Conservation (phyloP, 1,284 basidiomycete genomes). For the Takashimella tepidaria region DNA sequence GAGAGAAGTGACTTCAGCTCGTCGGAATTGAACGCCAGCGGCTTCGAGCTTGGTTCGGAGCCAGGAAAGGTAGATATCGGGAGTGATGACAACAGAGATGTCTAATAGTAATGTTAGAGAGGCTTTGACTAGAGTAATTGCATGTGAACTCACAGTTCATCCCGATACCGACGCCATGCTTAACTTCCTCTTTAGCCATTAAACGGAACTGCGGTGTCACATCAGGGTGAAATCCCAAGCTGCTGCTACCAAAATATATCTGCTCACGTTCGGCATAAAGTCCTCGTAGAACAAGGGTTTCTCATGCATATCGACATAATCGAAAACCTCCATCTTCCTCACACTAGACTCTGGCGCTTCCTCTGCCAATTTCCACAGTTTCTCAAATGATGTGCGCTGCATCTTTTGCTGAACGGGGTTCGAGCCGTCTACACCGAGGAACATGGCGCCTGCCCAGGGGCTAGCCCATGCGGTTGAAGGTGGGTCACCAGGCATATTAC, state of each 20-base stretch:
- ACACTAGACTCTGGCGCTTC: conserved; percentile 2
- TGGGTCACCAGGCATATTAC: conserved; percentile 9
- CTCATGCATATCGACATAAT: conserved; percentile 3
- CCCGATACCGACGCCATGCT: background rate
- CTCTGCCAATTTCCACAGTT: conserved; percentile 4
- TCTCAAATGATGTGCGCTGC: conserved; percentile 4
- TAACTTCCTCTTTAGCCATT: background rate
- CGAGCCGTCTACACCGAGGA: conserved; percentile 7
- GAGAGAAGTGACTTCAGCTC: conserved; percentile 9
- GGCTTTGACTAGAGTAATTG: no score
- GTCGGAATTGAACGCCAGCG: conserved; percentile 5
- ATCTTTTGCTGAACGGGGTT: conserved; percentile 2
- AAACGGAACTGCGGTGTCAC: background rate
- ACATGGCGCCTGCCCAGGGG: conserved; percentile 9
- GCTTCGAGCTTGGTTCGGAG: conserved; percentile 1
- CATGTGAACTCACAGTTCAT: background rate
- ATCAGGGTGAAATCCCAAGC: background rate
- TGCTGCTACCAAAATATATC: background rate
- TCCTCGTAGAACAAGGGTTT: conserved; percentile 1
- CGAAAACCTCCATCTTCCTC: background rate
- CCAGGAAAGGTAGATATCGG: conserved; percentile 9
- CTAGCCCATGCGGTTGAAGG: conserved; percentile 3
- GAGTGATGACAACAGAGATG: conserved; percentile 2
- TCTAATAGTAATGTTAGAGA: background rate
- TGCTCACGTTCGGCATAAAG: background rate